These are phyloP conservation scores for Termitomyces sp. DNA, from an alignment of 768 basidiomycete species.

Conservation along the genomic window DNA sequence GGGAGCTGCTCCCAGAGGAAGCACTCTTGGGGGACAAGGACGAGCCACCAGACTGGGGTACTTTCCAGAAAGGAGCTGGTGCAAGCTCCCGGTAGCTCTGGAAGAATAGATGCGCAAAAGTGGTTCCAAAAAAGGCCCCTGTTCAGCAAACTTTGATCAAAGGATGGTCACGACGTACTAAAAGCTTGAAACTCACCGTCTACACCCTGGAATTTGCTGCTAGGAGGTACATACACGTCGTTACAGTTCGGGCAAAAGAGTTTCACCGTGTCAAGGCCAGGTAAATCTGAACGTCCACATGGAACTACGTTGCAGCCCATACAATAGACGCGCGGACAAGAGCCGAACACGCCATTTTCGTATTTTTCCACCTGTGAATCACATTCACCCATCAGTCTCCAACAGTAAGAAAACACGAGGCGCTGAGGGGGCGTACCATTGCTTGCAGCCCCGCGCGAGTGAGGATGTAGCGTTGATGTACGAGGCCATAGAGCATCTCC, in stretches of 20 bases:
- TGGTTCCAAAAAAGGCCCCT: slow-evolving; percentile 99
- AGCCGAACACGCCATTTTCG: slow-evolving; percentile 86
- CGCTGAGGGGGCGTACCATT: slow-evolving; percentile 62
- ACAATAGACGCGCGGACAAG: slow-evolving; percentile 95
- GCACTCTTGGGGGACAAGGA: slow-evolving; percentile 57
- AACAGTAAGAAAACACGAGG: slow-evolving; percentile 6
- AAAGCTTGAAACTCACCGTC: slow-evolving; percentile 66
- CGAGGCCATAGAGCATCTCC: slow-evolving; percentile 94
- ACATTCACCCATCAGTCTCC: slow-evolving; percentile 8
- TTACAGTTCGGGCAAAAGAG: slow-evolving; percentile 98
- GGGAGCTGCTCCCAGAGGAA: slow-evolving; percentile 43
- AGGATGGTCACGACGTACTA: slow-evolving; percentile 1
- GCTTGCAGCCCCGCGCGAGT: slow-evolving; percentile 91
- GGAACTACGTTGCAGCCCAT: slow-evolving; percentile 86
- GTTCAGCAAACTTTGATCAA: background rate
- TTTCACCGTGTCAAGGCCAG: slow-evolving; percentile 96
- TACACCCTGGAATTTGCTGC: slow-evolving; percentile 91
- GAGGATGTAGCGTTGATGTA: slow-evolving; percentile 96
- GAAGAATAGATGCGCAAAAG: slow-evolving; percentile 98
- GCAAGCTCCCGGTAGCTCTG: slow-evolving; percentile 96
- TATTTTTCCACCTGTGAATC: slow-evolving; percentile 85
- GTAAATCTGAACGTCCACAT: slow-evolving; percentile 92
- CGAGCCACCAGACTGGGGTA: slow-evolving; percentile 50
- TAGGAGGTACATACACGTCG: slow-evolving; percentile 94
- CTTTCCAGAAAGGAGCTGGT: slow-evolving; percentile 89